Evolutionary conservation across 192 early-diverging fungal species (phyloP).

Genomic region (Coemansia sp.): DNA sequence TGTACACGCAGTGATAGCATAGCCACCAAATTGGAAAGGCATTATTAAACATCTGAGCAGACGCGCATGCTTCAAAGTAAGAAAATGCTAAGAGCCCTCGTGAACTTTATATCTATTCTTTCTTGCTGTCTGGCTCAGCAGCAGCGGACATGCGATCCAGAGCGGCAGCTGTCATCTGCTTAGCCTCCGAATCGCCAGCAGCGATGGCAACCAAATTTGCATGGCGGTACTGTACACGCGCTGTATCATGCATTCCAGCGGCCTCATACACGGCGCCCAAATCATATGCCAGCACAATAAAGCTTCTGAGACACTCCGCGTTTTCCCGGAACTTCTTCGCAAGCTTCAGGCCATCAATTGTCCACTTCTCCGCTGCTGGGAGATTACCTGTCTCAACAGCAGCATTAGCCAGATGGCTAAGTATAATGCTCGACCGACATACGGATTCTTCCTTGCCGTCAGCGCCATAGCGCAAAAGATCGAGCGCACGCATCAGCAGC

Average conservation of each 20-base stretch:
- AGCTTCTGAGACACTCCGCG: slow-evolving; percentile 49
- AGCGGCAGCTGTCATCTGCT: slow-evolving; percentile 22
- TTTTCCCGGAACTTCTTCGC: slow-evolving; percentile 44
- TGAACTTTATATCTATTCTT: neutral
- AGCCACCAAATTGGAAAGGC: neutral
- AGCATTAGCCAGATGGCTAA: slow-evolving; percentile 53
- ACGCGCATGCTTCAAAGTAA: neutral
- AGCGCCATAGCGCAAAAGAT: slow-evolving; percentile 40
- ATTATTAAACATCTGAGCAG: neutral
- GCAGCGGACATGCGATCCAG: slow-evolving; percentile 17
- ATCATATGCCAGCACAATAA: slow-evolving; percentile 48
- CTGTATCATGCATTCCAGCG: slow-evolving; percentile 25
- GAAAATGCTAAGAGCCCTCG: neutral
- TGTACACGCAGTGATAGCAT: neutral
- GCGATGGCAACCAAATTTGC: slow-evolving; percentile 29
- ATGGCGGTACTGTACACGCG: slow-evolving; percentile 50
- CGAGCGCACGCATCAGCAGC: slow-evolving; percentile 48
- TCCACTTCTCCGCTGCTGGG: slow-evolving; percentile 35
- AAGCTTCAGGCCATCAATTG: slow-evolving; percentile 40
- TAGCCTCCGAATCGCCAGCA: slow-evolving; percentile 26
- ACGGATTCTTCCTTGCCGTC: slow-evolving; percentile 33
- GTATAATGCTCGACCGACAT: slow-evolving; percentile 43
- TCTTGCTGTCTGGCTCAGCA: neutral
- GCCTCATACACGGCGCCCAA: slow-evolving; percentile 49
- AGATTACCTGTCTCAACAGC: slow-evolving; percentile 28